phyloP scores from a whole-genome alignment of 2,329 filamentous ascomycete genomes.

The Neopestalotiopsis rosae region DNA sequence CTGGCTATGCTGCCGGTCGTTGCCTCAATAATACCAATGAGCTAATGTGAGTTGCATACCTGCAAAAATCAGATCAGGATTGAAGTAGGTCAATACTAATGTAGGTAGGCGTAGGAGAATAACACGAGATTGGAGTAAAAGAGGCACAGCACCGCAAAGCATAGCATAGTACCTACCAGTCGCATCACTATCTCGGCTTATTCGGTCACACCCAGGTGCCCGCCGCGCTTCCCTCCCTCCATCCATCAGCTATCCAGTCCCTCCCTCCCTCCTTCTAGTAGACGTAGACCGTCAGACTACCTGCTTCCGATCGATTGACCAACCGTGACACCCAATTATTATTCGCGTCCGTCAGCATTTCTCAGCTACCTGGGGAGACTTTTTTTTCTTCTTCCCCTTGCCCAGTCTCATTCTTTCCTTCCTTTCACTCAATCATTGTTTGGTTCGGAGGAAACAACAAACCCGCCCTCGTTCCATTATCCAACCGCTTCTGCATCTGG shows the following conservation, averaged over 20 bases:
- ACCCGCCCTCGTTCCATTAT: neutral
- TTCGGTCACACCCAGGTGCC: neutral
- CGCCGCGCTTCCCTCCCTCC: neutral
- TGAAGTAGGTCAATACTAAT: neutral
- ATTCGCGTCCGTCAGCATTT: constrained; percentile 4
- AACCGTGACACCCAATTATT: neutral
- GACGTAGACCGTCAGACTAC: no score
- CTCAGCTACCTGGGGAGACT: neutral
- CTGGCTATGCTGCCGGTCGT: neutral
- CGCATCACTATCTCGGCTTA: neutral
- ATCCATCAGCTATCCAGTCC: neutral
- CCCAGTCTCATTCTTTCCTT: neutral
- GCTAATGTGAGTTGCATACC: neutral
- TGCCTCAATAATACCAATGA: neutral
- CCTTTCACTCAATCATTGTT: neutral
- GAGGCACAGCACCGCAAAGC: neutral
- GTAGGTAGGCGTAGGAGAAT: neutral
- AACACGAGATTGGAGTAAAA: neutral
- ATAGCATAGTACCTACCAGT: neutral
- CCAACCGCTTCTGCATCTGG: neutral
- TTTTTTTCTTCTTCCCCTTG: neutral
- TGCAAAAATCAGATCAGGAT: neutral
- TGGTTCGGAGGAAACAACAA: constrained; percentile 1
- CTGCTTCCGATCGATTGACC: neutral
- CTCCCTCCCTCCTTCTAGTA: no score